Percentiles rank a stretch among this genome's conserved stretches.
Evolutionary conservation across 2,329 filamentous ascomycete genomes (phyloP).

Genomic region (Alternaria hordeiaustralica): DNA sequence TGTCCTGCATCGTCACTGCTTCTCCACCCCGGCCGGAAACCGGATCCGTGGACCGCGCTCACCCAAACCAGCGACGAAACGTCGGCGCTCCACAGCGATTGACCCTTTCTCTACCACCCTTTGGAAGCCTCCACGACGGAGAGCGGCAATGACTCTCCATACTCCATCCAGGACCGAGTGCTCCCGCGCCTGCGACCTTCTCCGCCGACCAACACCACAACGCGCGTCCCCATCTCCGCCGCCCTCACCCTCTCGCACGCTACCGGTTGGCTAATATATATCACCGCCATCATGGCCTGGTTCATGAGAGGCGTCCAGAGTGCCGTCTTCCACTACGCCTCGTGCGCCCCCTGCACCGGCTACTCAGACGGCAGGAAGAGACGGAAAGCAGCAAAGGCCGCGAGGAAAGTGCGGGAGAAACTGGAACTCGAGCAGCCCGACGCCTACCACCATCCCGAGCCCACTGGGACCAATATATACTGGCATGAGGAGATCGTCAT

Average conservation of each 20-base stretch:
- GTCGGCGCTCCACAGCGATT: slow-evolving; percentile 5
- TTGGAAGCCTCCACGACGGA: slow-evolving; percentile 15
- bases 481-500: slow-evolving; percentile 87
- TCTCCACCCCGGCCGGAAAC: slow-evolving; percentile 8
- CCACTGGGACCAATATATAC: slow-evolving; percentile 85
- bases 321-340: slow-evolving; percentile 77
- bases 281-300: slow-evolving; percentile 44
- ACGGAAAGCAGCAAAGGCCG: slow-evolving; percentile 72
- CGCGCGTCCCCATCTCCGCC: slow-evolving; percentile 1
- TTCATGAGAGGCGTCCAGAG: slow-evolving; percentile 67
- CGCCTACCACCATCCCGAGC: slow-evolving; percentile 78
- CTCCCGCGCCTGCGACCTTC: slow-evolving; percentile 23
- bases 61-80: slow-evolving; percentile 15
- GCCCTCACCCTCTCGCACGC: neutral
- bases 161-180: slow-evolving; percentile 25
- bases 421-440: slow-evolving; percentile 73
- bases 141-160: slow-evolving; percentile 35
- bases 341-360: slow-evolving; percentile 79
- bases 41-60: slow-evolving; percentile 20
- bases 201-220: slow-evolving; percentile 2
- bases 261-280: neutral
- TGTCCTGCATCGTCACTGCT: slow-evolving; percentile 7
- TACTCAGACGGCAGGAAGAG: slow-evolving; percentile 73
- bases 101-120: slow-evolving; percentile 9
- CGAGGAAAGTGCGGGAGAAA: slow-evolving; percentile 69